phyloP scores from a whole-genome alignment of 163 green algal genomes.

The Chloroidium sp. region DNA sequence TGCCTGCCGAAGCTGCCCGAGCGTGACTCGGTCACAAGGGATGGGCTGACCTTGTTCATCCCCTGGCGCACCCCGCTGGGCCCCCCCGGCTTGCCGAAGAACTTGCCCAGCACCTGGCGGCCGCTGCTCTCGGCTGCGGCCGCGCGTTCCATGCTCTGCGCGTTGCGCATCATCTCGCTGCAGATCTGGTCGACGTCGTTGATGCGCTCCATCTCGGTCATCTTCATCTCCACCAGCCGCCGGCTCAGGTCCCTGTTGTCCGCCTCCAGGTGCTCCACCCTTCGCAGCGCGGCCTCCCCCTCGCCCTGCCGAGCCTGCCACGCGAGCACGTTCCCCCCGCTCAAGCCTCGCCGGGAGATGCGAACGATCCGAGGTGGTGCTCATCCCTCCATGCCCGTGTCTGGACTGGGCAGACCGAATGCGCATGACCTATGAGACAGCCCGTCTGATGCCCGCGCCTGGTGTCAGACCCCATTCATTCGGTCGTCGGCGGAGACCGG shows the following conservation, averaged over 20 bases:
- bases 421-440: too few species aligned
- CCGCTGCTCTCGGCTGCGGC: neutral
- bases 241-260: conserved; percentile 43
- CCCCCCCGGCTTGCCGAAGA: neutral
- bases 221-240: conserved; percentile 50
- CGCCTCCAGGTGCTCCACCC: conserved; percentile 6
- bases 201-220: conserved; percentile 36
- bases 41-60: too few species aligned
- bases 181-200: conserved; percentile 53
- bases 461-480: too few species aligned
- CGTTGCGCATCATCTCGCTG: conserved; percentile 46
- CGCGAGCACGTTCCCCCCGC: neutral
- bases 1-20: too few species aligned
- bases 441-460: too few species aligned
- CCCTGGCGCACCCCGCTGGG: too few species aligned
- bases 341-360: too few species aligned
- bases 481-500: too few species aligned
- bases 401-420: too few species aligned
- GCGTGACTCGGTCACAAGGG: too few species aligned
- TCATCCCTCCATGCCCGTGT: too few species aligned
- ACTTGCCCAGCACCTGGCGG: neutral
- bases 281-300: conserved; percentile 15
- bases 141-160: conserved; percentile 3
- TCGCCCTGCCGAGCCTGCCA: conserved; percentile 14
- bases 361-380: too few species aligned